phyloP scores from a whole-genome alignment of 106 monocot species.

The Acorus gramineus region DNA sequence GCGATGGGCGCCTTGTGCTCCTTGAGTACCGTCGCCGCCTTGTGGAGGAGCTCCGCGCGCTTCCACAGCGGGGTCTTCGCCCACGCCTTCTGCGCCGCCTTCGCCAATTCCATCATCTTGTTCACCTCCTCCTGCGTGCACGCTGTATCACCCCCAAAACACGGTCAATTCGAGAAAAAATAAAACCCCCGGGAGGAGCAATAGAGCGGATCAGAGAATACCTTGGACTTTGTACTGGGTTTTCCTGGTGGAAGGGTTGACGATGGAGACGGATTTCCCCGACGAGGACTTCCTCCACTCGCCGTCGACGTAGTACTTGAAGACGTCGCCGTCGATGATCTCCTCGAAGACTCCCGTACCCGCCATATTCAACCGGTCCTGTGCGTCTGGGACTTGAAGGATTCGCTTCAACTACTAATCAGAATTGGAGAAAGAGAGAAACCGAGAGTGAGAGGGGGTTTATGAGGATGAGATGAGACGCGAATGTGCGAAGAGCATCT shows the following conservation, averaged over 20 bases:
- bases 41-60: slow-evolving; percentile 88
- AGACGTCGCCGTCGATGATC: slow-evolving; percentile 82
- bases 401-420: too few species aligned
- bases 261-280: slow-evolving; percentile 77
- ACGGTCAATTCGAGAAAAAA: background rate
- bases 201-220: background rate
- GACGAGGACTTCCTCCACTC: slow-evolving; percentile 77
- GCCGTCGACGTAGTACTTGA: slow-evolving; percentile 82
- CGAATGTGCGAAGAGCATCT: too few species aligned
- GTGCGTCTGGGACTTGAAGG: too few species aligned
- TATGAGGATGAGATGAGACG: too few species aligned
- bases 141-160: slow-evolving; percentile 27
- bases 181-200: background rate
- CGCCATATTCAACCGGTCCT: slow-evolving; percentile 24
- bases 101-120: slow-evolving; percentile 74
- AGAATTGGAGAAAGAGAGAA: too few species aligned
- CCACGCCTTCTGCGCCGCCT: slow-evolving; percentile 86
- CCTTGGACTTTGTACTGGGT: slow-evolving; percentile 85
- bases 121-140: slow-evolving; percentile 99
- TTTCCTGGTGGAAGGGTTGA: slow-evolving; percentile 82
- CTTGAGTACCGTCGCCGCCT: slow-evolving; percentile 80
- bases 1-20: slow-evolving; percentile 83
- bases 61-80: slow-evolving; percentile 95
- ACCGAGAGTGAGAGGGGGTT: too few species aligned
- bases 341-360: slow-evolving; percentile 65